Evolutionary conservation across 2,329 filamentous ascomycete genomes (phyloP).

Genomic region (Orbilia ellipsospora): DNA sequence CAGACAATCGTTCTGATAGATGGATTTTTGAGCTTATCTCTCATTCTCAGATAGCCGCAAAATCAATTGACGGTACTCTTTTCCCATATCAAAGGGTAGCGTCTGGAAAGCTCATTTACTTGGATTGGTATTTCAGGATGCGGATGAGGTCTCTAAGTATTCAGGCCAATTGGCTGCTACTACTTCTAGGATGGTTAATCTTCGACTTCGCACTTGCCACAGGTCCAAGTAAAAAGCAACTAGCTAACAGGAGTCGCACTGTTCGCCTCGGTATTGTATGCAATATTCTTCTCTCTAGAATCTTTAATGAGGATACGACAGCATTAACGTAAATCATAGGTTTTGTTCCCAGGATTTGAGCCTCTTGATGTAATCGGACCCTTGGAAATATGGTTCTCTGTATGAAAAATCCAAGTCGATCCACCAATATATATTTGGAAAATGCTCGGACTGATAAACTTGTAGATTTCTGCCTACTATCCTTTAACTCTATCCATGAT

Average conservation of each 20-base stretch:
- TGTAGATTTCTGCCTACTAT: slow-evolving; percentile 61
- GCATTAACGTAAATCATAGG: slow-evolving; percentile 25
- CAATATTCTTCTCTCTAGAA: neutral
- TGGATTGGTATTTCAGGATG: too few relatives aligned
- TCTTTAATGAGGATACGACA: neutral
- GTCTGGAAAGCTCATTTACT: too few relatives aligned
- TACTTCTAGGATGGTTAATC: neutral
- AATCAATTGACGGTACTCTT: too few relatives aligned
- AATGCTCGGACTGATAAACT: slow-evolving; percentile 63
- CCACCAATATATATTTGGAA: neutral
- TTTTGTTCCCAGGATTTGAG: slow-evolving; percentile 64
- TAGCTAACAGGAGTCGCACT: slow-evolving; percentile 9
- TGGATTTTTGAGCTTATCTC: neutral
- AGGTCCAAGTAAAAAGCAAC: slow-evolving; percentile 19
- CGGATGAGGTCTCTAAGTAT: neutral
- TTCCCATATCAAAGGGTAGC: too few relatives aligned
- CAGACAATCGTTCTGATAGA: neutral
- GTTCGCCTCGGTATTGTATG: slow-evolving; percentile 24
- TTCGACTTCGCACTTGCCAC: neutral
- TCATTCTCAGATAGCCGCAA: too few relatives aligned
- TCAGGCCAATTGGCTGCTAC: neutral
- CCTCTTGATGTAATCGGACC: slow-evolving; percentile 65
- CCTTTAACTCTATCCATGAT: slow-evolving; percentile 64
- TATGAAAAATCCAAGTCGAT: neutral
- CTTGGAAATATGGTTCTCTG: slow-evolving; percentile 63